A percentile compares a stretch with the other conserved stretches of the same genome.
Conservation (phyloP, 78 protist species). For the Dictyostelium purpureum region DNA sequence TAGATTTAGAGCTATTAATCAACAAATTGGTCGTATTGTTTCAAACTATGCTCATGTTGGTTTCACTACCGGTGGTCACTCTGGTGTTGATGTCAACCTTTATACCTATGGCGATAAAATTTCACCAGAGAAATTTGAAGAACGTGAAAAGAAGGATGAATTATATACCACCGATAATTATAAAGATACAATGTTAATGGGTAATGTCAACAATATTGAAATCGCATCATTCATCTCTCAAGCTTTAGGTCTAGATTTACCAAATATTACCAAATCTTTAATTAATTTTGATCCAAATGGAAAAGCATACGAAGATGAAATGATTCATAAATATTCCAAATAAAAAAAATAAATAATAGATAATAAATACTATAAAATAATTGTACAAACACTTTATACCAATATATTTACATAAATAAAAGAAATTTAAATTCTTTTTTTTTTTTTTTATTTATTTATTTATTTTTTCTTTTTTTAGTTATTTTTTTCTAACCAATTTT, state of each 20-base stretch:
- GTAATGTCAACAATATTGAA: conserved; percentile 31
- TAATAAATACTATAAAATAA: neutral
- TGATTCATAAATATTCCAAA: neutral
- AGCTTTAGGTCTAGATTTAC: conserved; percentile 4
- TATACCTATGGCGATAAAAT: conserved; percentile 36
- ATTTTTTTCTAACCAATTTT: conserved; percentile 8
- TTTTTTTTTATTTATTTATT: neutral
- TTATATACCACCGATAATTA: neutral
- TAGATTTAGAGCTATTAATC: too few relatives aligned
- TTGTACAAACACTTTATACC: neutral
- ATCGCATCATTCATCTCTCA: neutral
- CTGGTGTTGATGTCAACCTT: conserved; percentile 82
- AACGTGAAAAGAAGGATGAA: neutral
- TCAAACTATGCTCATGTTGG: conserved; percentile 21
- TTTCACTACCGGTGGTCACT: conserved; percentile 70
- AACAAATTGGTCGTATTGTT: conserved; percentile 9
- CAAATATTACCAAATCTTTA: neutral
- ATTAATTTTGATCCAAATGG: neutral
- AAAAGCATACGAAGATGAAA: neutral
- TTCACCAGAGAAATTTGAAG: neutral
- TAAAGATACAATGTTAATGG: neutral
- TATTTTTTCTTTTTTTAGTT: neutral
- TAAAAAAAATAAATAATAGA: neutral
- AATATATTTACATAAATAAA: neutral
- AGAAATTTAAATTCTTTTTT: neutral